Percentiles rank a stretch among this genome's conserved stretches.
Conservation (phyloP, 768 basidiomycete species). For the Ephemerocybe angulata region DNA sequence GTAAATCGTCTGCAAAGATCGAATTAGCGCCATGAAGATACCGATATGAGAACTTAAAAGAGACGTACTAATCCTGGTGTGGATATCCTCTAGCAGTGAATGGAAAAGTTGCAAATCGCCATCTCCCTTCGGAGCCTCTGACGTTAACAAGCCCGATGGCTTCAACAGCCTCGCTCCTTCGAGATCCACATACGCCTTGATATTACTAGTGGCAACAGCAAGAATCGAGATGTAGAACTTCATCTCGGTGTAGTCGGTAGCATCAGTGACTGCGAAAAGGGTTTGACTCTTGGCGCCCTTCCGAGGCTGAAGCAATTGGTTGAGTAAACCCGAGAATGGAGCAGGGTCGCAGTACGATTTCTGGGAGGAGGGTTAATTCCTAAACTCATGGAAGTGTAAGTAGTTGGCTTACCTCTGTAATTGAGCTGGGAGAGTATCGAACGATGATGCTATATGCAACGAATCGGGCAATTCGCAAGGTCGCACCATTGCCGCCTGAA, state of each 20-base stretch:
- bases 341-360: constrained; percentile 41
- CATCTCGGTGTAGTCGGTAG: constrained; percentile 62
- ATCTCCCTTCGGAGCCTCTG: constrained; percentile 28
- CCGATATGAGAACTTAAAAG: background rate
- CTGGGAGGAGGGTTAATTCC: constrained; percentile 25
- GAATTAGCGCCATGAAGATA: background rate
- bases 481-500: constrained; percentile 44
- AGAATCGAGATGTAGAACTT: constrained; percentile 53
- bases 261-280: constrained; percentile 50
- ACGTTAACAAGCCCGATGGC: constrained; percentile 15
- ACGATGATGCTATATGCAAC: constrained; percentile 51
- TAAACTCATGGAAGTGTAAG: constrained; percentile 5
- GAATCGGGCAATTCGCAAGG: constrained; percentile 54
- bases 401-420: constrained; percentile 22
- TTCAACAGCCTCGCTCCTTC: constrained; percentile 32
- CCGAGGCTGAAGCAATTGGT: constrained; percentile 27
- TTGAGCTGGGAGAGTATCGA: constrained; percentile 13
- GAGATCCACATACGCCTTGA: constrained; percentile 51
- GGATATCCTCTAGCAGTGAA: constrained; percentile 46
- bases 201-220: constrained; percentile 53
- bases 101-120: constrained; percentile 48
- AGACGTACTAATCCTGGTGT: constrained; percentile 58
- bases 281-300: constrained; percentile 35
- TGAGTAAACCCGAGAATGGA: constrained; percentile 37
- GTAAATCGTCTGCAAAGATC: constrained; percentile 55